A percentile compares a stretch with the other conserved stretches of the same genome.
Conservation (phyloP, 2,329 filamentous ascomycete species). For the Lecanicillium sp. region DNA sequence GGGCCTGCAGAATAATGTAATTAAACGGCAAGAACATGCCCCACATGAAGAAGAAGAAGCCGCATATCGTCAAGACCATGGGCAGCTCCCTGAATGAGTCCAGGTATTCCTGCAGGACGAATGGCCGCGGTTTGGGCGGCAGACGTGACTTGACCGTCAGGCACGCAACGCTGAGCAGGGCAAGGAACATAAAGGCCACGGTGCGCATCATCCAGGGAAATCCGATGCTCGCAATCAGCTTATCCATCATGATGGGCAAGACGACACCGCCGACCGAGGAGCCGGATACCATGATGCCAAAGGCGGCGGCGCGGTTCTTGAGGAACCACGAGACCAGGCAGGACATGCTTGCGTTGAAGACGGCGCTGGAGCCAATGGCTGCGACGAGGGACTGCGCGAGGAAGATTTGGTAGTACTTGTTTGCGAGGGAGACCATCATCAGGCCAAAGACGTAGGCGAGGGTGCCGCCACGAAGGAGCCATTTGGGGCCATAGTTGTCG, state of each 20-base stretch:
- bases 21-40: conserved; percentile 48
- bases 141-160: conserved; percentile 30
- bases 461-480: conserved; percentile 44
- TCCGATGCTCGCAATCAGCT: conserved; percentile 38
- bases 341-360: conserved; percentile 34
- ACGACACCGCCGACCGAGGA: conserved; percentile 46
- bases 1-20: conserved; percentile 41
- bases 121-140: conserved; percentile 35
- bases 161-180: conserved; percentile 24
- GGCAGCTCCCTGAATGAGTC: conserved; percentile 35
- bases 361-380: conserved; percentile 31
- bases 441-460: conserved; percentile 52
- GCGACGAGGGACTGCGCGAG: conserved; percentile 33
- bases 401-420: conserved; percentile 35
- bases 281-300: conserved; percentile 45
- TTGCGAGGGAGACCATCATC: conserved; percentile 53
- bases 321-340: conserved; percentile 43
- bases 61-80: conserved; percentile 33
- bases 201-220: conserved; percentile 41
- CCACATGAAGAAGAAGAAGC: conserved; percentile 46
- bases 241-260: conserved; percentile 52
- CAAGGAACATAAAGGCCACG: conserved; percentile 37
- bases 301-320: conserved; percentile 40
- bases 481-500: conserved; percentile 56
- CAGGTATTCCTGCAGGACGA: conserved; percentile 38